Base-by-base conservation (phyloP, 495 filamentous ascomycete species). In the Aspergillus campestris region DNA sequence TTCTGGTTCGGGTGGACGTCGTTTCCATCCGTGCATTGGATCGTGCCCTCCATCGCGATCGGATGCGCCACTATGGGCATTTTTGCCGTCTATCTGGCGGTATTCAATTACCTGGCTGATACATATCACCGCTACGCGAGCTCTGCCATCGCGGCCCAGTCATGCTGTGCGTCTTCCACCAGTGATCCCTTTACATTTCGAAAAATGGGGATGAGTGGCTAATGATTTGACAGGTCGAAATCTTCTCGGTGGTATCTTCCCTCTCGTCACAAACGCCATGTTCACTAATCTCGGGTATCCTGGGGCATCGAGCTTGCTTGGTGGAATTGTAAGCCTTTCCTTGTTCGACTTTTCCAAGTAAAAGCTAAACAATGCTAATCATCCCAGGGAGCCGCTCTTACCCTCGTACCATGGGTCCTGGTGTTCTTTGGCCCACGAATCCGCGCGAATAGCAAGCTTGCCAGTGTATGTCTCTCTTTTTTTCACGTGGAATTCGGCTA, bases 21-120 rank as follows among this genome's bases (percentile, higher is more conserved):
- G 8, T 83, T 72, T 41, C 62, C 78, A 0, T 73, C 73, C 0
- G 72, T 84, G 7, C 86, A 79, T 43, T 95, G 86, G 84, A 87
- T 91, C 40, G 75, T 83, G 0, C 89, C 90, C 6, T 66, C 81
- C 0, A 59, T 94, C 13, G 82, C 79, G 0, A 71, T 95, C 38
- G 77, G 68, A 0, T 77, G 83, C 47, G 81, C 87, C 3, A 94
- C 84, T 0, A 86, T 94, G 71, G 90, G 90, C 8, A 94, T 97
- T 42, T 88, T 87, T 57, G 81, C 80, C 34, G 79, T 96, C 36
- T 96, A 95, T 57, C 71, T 97, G 6, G 86, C 90, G 1, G 83
- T 87, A 0, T 95, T 95, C 68, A 97, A 95, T 54, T 95, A 95
- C 52, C 74, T 95, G 10, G 89, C 89, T n/a, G 91, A 95, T 61